phyloP scores from a whole-genome alignment of 768 basidiomycete species.

The Krasilnikovozyma curviuscula region DNA sequence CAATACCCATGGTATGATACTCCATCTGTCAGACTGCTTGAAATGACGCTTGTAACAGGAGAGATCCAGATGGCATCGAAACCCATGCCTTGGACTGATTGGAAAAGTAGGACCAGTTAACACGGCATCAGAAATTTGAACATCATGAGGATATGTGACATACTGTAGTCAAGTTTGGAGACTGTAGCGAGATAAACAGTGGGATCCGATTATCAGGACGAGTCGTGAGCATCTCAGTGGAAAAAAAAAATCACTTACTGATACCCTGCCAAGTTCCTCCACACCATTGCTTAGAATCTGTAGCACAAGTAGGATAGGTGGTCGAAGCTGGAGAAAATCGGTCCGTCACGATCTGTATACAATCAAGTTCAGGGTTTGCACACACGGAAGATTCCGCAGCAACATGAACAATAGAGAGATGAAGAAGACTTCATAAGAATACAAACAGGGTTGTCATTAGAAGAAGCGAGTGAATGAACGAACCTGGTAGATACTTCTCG shows the following conservation, averaged over 20 bases:
- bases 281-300: background rate
- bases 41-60: constrained; percentile 44
- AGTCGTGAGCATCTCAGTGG: background rate
- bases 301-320: background rate
- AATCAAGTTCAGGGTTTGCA: background rate
- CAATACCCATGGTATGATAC: constrained; percentile 78
- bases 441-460: background rate
- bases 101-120: background rate
- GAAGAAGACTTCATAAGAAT: background rate
- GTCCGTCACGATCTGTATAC: constrained; percentile 7
- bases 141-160: background rate
- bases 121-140: background rate
- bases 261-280: constrained; percentile 2
- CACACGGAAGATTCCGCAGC: background rate
- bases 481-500: background rate
- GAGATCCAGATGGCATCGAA: constrained; percentile 11
- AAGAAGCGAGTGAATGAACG: background rate
- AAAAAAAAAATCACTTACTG: background rate
- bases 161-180: constrained; percentile 7
- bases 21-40: constrained; percentile 41
- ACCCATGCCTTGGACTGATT: constrained; percentile 2
- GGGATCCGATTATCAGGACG: background rate
- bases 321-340: background rate
- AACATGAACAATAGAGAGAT: background rate
- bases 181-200: background rate